Evolutionary conservation across 2,329 filamentous ascomycete species (phyloP).

Genomic region (Chalara sp.): DNA sequence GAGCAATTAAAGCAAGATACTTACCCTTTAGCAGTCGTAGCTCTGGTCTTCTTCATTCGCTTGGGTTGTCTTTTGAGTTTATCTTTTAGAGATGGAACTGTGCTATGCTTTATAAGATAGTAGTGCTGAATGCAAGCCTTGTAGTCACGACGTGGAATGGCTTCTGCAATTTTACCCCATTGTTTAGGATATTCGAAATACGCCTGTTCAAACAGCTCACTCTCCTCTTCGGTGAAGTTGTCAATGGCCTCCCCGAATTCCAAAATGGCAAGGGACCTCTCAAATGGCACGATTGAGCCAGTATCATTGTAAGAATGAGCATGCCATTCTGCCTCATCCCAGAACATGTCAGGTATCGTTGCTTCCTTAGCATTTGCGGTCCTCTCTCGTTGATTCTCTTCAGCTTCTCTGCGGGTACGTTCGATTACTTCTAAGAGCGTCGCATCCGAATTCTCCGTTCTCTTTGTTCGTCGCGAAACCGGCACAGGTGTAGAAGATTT

Average conservation of each 20-base stretch:
- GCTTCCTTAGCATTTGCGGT: conserved; percentile 74
- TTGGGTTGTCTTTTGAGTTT: conserved; percentile 58
- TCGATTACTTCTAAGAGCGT: too few relatives aligned
- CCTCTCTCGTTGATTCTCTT: conserved; percentile 62
- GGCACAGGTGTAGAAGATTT: conserved; percentile 31
- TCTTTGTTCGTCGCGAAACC: conserved; percentile 50
- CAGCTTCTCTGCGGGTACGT: conserved; percentile 40
- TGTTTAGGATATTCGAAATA: conserved; percentile 76
- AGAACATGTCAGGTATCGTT: conserved; percentile 63
- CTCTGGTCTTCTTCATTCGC: conserved; percentile 39
- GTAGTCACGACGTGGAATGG: conserved; percentile 61
- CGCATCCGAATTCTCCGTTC: conserved; percentile 42
- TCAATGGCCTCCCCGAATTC: conserved; percentile 66
- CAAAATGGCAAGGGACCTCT: conserved; percentile 62
- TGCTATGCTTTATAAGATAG: conserved; percentile 70
- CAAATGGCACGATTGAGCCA: conserved; percentile 57
- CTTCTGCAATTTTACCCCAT: conserved; percentile 70
- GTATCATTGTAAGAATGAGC: conserved; percentile 56
- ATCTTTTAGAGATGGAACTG: conserved; percentile 60
- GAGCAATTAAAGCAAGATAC: too few relatives aligned
- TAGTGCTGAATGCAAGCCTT: conserved; percentile 81
- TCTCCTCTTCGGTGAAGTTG: conserved; percentile 69
- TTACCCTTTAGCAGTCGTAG: conserved; percentile 40
- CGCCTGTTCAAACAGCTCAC: conserved; percentile 62
- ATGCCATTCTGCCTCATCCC: conserved; percentile 52